These are phyloP conservation scores for California macrophylla DNA, from an alignment of 441 rosid genomes.

Conservation along the genomic window DNA sequence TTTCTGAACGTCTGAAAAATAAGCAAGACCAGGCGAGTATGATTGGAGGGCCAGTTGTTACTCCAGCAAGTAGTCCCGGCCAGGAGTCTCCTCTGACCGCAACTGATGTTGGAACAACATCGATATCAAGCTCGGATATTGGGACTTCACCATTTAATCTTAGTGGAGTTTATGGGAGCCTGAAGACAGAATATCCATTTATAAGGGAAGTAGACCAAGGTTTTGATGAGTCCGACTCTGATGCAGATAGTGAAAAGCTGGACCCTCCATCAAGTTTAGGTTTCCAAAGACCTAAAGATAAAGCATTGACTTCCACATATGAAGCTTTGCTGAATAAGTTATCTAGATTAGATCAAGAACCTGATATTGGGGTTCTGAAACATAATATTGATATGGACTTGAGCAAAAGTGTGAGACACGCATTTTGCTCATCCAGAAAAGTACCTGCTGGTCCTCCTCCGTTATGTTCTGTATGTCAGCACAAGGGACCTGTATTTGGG, in stretches of 20 bases:
- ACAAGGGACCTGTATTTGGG: slow-evolving; percentile 91
- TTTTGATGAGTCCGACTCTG: slow-evolving; percentile 60
- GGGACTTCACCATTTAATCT: slow-evolving; percentile 76
- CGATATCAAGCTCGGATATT: slow-evolving; percentile 85
- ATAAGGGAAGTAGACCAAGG: slow-evolving; percentile 43
- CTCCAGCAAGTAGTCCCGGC: slow-evolving; percentile 94
- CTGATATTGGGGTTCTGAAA: slow-evolving; percentile 44
- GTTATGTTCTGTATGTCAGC: slow-evolving; percentile 87
- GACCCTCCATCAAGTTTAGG: slow-evolving; percentile 61
- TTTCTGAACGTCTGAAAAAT: slow-evolving; percentile 32
- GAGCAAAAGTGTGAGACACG: slow-evolving; percentile 78
- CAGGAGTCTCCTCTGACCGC: slow-evolving; percentile 79
- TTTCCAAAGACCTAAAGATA: slow-evolving; percentile 42
- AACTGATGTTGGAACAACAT: slow-evolving; percentile 87
- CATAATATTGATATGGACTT: slow-evolving; percentile 50
- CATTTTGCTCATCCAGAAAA: slow-evolving; percentile 66
- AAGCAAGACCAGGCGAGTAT: slow-evolving; percentile 38
- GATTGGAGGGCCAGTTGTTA: slow-evolving; percentile 64
- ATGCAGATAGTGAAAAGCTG: slow-evolving; percentile 58
- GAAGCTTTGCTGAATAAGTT: slow-evolving; percentile 60
- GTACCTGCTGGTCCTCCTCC: slow-evolving; percentile 92
- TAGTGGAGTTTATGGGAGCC: slow-evolving; percentile 44
- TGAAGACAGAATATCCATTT: slow-evolving; percentile 53
- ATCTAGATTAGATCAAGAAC: slow-evolving; percentile 55
- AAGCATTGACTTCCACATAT: slow-evolving; percentile 38